These are phyloP conservation scores for Aureobasidium uvarum DNA, from an alignment of 2,329 filamentous ascomycete species.

Conservation along the genomic window DNA sequence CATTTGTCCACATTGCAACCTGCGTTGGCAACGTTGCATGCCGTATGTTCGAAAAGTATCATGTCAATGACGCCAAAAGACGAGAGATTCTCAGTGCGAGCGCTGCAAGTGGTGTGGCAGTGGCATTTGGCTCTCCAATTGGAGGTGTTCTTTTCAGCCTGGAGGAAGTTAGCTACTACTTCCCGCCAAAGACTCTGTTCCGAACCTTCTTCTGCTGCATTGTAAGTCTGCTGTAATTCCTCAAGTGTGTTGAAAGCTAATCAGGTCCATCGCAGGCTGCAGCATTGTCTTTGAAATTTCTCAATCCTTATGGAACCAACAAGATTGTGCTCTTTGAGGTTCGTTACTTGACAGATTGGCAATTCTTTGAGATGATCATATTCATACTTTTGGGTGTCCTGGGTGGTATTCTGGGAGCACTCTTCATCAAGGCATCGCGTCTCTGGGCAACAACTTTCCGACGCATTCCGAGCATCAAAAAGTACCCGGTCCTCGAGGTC, in stretches of 20 bases:
- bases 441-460: conserved; percentile 89
- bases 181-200: conserved; percentile 95
- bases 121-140: conserved; percentile 88
- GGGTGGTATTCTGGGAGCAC: conserved; percentile 78
- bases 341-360: conserved; percentile 86
- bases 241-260: neutral
- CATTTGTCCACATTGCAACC: conserved; percentile 95
- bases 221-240: conserved; percentile 45
- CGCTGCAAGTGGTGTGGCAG: conserved; percentile 86
- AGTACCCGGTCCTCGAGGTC: conserved; percentile 81
- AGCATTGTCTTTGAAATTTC: conserved; percentile 85
- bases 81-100: conserved; percentile 92
- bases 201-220: conserved; percentile 99
- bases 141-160: conserved; percentile 89
- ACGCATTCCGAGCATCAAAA: conserved; percentile 75
- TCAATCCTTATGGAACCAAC: conserved; percentile 92
- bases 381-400: conserved; percentile 86
- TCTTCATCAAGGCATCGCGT: conserved; percentile 95
- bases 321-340: conserved; percentile 98
- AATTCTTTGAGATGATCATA: conserved; percentile 81
- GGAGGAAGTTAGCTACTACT: conserved; percentile 97
- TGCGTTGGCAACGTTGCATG: conserved; percentile 95
- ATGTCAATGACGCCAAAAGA: conserved; percentile 88
- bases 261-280: conserved; percentile 51
- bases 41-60: conserved; percentile 91